These are phyloP conservation scores for Beauveria brongniartii DNA, from an alignment of 2,329 filamentous ascomycete genomes.

Conservation along the genomic window DNA sequence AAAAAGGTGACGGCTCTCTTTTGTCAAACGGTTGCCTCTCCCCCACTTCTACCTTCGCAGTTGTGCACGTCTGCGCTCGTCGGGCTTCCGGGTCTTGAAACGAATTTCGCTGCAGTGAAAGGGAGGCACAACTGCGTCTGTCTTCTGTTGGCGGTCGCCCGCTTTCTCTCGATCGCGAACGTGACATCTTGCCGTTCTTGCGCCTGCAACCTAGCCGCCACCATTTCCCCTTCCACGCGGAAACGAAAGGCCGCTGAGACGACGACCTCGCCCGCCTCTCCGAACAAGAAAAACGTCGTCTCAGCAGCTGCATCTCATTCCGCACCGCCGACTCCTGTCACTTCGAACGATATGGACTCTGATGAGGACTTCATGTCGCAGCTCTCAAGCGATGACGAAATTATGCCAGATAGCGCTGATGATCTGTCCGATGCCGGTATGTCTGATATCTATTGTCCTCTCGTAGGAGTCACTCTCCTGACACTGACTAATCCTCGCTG, in stretches of 20 bases:
- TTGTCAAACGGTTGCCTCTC: background rate
- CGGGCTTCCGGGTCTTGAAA: background rate
- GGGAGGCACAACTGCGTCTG: background rate
- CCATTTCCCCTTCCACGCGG: conserved; percentile 50
- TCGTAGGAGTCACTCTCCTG: no score
- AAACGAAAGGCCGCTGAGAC: conserved; percentile 61
- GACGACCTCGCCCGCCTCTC: conserved; percentile 42
- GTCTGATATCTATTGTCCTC: conserved; percentile 1
- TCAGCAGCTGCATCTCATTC: conserved; percentile 37
- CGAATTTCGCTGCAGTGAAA: background rate
- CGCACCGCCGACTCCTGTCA: conserved; percentile 51
- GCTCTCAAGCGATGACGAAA: conserved; percentile 65
- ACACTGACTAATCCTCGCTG: background rate
- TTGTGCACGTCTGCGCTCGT: background rate
- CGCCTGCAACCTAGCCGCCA: conserved; percentile 28
- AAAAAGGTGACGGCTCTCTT: background rate
- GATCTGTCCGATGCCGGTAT: conserved; percentile 47
- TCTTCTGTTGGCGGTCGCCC: background rate
- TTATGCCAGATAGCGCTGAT: conserved; percentile 72
- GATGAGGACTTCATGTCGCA: conserved; percentile 90
- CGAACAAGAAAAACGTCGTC: conserved; percentile 49
- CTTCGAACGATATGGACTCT: conserved; percentile 72
- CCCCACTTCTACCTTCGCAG: background rate
- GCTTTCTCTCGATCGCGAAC: background rate
- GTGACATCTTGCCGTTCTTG: background rate